Percentiles rank a stretch among this genome's conserved stretches.
These are phyloP conservation scores for Rhododendron williamsianum DNA, from an alignment of 148 eudicot species.

Conservation along the genomic window DNA sequence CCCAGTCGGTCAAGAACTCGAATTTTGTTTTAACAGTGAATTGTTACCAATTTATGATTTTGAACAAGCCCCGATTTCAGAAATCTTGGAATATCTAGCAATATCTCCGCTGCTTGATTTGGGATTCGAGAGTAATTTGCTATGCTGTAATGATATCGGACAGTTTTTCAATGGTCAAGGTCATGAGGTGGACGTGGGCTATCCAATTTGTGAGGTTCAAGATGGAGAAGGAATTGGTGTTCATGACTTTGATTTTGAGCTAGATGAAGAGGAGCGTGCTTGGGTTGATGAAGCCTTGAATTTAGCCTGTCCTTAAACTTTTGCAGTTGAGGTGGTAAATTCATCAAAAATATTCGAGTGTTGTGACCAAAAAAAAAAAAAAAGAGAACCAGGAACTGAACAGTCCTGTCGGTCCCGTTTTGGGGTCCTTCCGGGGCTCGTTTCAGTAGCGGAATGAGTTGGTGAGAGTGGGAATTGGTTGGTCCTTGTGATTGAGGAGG, in stretches of 20 bases:
- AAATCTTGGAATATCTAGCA: not conserved
- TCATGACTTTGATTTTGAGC: constrained; percentile 14
- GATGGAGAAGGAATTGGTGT: constrained; percentile 7
- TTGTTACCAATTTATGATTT: constrained; percentile 3
- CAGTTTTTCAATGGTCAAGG: constrained; percentile 14
- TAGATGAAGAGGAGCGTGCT: constrained; percentile 22
- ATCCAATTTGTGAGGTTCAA: constrained; percentile 18
- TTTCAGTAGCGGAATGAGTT: not conserved
- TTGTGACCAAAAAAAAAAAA: not conserved
- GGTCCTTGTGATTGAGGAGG: not conserved
- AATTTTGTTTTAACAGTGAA: not conserved
- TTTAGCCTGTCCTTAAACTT: constrained; percentile 8
- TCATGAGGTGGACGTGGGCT: constrained; percentile 15
- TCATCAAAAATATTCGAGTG: not conserved
- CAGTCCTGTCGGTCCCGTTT: too few species aligned
- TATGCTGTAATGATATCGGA: constrained; percentile 1
- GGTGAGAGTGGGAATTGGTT: not conserved
- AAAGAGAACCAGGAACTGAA: too few species aligned
- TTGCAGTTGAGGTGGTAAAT: not conserved
- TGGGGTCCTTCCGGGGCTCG: too few species aligned
- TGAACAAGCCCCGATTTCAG: not conserved
- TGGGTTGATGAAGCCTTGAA: constrained; percentile 27
- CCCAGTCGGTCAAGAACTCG: not conserved
- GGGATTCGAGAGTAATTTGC: not conserved
- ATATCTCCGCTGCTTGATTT: not conserved